Conservation (phyloP, 768 basidiomycete species). For the Tephrocybe sp. region DNA sequence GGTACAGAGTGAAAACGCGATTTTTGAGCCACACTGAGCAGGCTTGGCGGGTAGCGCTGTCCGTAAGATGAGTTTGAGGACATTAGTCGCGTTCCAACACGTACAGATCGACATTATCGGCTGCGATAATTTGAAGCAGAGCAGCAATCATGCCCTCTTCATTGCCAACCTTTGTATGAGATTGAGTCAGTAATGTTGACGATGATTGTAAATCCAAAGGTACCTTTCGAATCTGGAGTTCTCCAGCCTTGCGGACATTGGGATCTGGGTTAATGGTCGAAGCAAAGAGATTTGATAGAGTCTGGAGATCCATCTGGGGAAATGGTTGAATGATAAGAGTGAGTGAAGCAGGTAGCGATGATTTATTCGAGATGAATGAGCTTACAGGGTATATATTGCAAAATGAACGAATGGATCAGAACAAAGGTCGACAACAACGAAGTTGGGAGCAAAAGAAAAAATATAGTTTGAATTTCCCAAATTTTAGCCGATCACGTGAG, state of each 20-base stretch:
- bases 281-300: conserved; percentile 74
- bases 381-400: conserved; percentile 18
- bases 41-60: conserved; percentile 78
- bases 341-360: neutral
- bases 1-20: conserved; percentile 69
- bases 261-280: conserved; percentile 82
- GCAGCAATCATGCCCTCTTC: conserved; percentile 84
- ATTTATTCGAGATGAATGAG: neutral
- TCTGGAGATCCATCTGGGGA: conserved; percentile 65
- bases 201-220: conserved; percentile 8
- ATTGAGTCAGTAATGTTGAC: conserved; percentile 3
- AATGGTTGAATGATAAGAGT: neutral
- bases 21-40: conserved; percentile 91
- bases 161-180: conserved; percentile 59
- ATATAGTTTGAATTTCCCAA: conserved; percentile 14
- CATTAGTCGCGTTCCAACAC: conserved; percentile 39
- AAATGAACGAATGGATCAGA: conserved; percentile 6
- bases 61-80: neutral
- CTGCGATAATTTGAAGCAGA: conserved; percentile 80
- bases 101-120: conserved; percentile 75
- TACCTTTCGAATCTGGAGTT: conserved; percentile 87
- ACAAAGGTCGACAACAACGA: conserved; percentile 1
- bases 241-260: conserved; percentile 81
- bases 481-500: conserved; percentile 18
- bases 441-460: neutral